These are phyloP conservation scores for Eragrostis tef DNA, from an alignment of 202 grass and related monocot species.

Conservation along the genomic window DNA sequence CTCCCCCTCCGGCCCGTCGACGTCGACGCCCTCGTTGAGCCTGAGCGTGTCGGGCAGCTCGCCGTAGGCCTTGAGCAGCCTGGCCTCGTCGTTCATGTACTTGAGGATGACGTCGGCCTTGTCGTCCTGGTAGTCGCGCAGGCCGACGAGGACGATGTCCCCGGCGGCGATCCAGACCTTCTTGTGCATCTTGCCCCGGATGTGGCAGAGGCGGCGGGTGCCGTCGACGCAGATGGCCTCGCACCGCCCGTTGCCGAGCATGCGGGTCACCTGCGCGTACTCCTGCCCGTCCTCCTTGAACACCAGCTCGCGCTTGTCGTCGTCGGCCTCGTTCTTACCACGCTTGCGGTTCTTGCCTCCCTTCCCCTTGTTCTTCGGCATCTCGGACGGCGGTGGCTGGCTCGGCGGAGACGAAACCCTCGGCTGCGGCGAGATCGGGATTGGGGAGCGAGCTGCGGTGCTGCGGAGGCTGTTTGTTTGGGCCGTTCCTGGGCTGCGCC, in stretches of 20 bases:
- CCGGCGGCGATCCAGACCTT: slow-evolving; percentile 91
- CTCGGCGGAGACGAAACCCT: background rate
- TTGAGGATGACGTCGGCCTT: slow-evolving; percentile 96
- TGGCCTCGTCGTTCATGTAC: slow-evolving; percentile 89
- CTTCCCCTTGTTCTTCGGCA: slow-evolving; percentile 85
- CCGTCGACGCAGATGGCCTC: slow-evolving; percentile 86
- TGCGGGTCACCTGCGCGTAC: slow-evolving; percentile 77
- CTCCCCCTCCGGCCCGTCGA: slow-evolving; percentile 70
- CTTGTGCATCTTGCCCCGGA: slow-evolving; percentile 94
- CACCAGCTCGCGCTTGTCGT: slow-evolving; percentile 74
- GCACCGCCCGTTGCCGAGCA: slow-evolving; percentile 88
- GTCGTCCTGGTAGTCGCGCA: slow-evolving; percentile 96
- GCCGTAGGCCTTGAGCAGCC: slow-evolving; percentile 84
- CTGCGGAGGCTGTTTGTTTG: background rate
- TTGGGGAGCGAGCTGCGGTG: background rate
- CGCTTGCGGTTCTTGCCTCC: slow-evolving; percentile 83
- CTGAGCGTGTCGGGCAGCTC: slow-evolving; percentile 78
- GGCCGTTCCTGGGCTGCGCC: background rate
- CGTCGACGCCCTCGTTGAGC: slow-evolving; percentile 87
- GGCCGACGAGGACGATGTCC: slow-evolving; percentile 85
- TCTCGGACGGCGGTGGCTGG: background rate
- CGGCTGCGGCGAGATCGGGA: slow-evolving; percentile 19
- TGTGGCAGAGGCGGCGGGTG: slow-evolving; percentile 83
- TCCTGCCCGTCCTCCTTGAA: slow-evolving; percentile 82
- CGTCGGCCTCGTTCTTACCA: slow-evolving; percentile 75